Evolutionary conservation across 345 rosid genomes (phyloP), one percentile per base, ranked within the genome.

Genomic region (Cardamine occulta): DNA sequence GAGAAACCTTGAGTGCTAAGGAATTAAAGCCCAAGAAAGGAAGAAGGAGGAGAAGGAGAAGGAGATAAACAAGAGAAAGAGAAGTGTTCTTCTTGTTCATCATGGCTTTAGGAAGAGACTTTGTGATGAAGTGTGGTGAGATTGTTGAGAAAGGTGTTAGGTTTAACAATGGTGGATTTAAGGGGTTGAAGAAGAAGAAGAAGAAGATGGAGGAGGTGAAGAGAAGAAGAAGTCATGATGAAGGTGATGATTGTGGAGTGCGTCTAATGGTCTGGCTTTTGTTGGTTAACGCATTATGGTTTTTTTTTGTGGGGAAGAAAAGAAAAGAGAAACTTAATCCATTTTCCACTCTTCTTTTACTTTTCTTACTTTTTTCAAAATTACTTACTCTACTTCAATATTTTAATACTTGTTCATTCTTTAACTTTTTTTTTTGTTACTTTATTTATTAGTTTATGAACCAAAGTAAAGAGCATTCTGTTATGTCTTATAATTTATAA

Each of bases 161-260:
- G 24, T 54, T 40, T 51, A 42, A 74, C 63, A 80, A 80, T 75
- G 80, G 82, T 75, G 81, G 74, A 88, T 89, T 1, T 80, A 80
- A 80, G 76, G 79, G 53, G 18, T 8, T 56, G 75, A 63, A 74
- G 75, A 68, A 24, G 72, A 6, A 66, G 70, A 26, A 54, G 72
- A 8, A 65, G 70, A 28, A 28, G 67, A 14, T 9, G 70, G 12
- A 2, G 44, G 15, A 56, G 52, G 18, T 4, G 88, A 39, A 47
- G 77, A 82, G 74, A 88, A 82, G 84, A 82, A 80, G 70, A 84
- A 68, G 84, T 81, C 88, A 86, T 88, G 66, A 87, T 88, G 83
- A 87, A 78, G 74, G 71, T 80, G 79, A 77, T 76, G 74, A 78
- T 68, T 78, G 19, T 51, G 77, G 77, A 72, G 81, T 78, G 81